Evolutionary conservation across 164 flowering plant genomes (phyloP).

Genomic region (Kalanchoe fedtschenkoi): DNA sequence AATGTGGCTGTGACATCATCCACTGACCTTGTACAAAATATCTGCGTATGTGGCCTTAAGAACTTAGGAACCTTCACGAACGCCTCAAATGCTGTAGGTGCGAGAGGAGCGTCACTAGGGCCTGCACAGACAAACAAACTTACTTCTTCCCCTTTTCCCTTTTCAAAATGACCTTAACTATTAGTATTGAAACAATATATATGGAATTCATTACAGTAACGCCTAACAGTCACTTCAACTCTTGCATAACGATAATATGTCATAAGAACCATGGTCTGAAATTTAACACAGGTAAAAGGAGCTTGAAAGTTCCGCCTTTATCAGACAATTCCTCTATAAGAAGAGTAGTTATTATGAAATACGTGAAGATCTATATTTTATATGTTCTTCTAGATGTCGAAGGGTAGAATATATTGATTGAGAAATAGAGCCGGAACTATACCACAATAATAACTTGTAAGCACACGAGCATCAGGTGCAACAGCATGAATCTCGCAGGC

Average conservation of each 20-base stretch:
- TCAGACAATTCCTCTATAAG: neutral
- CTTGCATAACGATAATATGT: neutral
- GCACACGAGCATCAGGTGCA: conserved; percentile 92
- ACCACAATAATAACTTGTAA: conserved; percentile 94
- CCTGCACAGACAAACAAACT: conserved; percentile 33
- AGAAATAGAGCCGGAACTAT: conserved; percentile 7
- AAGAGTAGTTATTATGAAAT: neutral
- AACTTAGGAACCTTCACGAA: conserved; percentile 86
- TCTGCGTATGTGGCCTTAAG: conserved; percentile 89
- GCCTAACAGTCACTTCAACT: neutral
- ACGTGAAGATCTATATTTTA: neutral
- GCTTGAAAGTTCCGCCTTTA: neutral
- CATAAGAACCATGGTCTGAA: neutral
- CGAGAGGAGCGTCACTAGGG: conserved; percentile 91
- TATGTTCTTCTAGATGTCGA: neutral
- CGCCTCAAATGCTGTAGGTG: conserved; percentile 71
- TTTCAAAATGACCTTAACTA: neutral
- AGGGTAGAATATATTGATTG: neutral
- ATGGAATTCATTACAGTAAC: neutral
- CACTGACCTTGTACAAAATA: conserved; percentile 83
- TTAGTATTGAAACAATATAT: neutral
- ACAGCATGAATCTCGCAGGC: conserved; percentile 67
- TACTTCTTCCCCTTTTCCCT: neutral
- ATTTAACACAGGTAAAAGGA: neutral
- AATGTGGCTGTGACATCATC: neutral